Percentiles rank a stretch among this genome's conserved stretches.
Conservation (phyloP, 2,329 filamentous ascomycete genomes). For the Colletotrichum paranaense region DNA sequence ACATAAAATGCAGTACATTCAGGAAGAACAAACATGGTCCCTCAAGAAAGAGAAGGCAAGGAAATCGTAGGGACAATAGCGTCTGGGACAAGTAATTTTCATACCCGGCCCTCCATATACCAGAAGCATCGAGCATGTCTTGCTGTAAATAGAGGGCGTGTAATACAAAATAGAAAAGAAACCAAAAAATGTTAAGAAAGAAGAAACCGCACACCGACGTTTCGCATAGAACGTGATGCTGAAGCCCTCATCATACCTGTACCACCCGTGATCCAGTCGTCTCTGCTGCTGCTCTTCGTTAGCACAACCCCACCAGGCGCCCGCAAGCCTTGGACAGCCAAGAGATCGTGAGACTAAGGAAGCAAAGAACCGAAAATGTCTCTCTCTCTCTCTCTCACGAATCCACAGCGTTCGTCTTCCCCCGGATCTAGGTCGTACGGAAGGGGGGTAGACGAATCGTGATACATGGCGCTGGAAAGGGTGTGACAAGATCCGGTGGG, state of each 20-base stretch:
- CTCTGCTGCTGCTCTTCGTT: neutral
- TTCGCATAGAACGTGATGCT: neutral
- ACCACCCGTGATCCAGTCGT: neutral
- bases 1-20: conserved; percentile 33
- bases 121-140: neutral
- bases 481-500: conserved; percentile 34
- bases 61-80: neutral
- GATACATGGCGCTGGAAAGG: conserved; percentile 7
- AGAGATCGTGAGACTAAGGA: neutral
- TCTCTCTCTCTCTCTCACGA: neutral
- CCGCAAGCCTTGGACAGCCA: too few species aligned
- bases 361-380: neutral
- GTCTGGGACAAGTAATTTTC: neutral
- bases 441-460: neutral
- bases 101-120: neutral
- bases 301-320: too few species aligned
- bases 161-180: neutral
- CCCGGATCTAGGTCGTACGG: neutral
- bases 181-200: neutral
- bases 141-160: neutral
- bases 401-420: neutral
- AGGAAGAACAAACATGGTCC: neutral
- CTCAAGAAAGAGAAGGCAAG: neutral
- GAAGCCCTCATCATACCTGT: neutral
- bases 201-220: neutral